These are phyloP conservation scores for Alternaria brassicicola DNA, from an alignment of 2,329 filamentous ascomycete species.

Conservation along the genomic window DNA sequence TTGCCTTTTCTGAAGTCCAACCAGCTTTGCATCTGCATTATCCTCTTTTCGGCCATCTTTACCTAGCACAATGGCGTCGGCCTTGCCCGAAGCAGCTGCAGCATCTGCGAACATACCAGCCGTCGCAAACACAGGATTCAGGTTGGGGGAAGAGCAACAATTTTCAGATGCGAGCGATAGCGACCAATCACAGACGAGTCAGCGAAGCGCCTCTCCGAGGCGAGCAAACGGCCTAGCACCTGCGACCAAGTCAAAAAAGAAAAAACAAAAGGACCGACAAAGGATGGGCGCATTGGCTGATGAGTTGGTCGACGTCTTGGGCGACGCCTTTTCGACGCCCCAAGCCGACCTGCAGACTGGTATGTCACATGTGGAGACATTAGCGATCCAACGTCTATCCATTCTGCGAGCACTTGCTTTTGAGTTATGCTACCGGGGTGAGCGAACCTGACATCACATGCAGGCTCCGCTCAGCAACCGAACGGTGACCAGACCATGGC, in stretches of 20 bases:
- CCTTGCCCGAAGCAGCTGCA: conserved; percentile 3
- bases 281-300: conserved; percentile 29
- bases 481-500: conserved; percentile 20
- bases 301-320: conserved; percentile 25
- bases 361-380: conserved; percentile 12
- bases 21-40: conserved; percentile 7
- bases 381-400: not conserved
- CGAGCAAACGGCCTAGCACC: conserved; percentile 16
- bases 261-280: conserved; percentile 28
- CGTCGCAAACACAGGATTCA: conserved; percentile 16
- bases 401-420: conserved; percentile 2
- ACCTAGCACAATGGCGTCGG: conserved; percentile 15
- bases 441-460: not conserved
- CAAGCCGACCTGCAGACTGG: conserved; percentile 11
- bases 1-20: conserved; percentile 14
- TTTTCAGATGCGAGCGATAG: conserved; percentile 28
- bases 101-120: not conserved
- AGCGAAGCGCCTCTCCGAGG: conserved; percentile 25
- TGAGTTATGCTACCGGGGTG: not conserved
- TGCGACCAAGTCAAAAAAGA: conserved; percentile 12
- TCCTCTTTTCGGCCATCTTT: conserved; percentile 3
- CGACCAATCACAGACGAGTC: conserved; percentile 33
- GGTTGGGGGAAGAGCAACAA: conserved; percentile 14
- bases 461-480: conserved; percentile 2
- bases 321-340: conserved; percentile 21